phyloP scores from a whole-genome alignment of 1,284 basidiomycete species.

The Ustilago xerochloae region DNA sequence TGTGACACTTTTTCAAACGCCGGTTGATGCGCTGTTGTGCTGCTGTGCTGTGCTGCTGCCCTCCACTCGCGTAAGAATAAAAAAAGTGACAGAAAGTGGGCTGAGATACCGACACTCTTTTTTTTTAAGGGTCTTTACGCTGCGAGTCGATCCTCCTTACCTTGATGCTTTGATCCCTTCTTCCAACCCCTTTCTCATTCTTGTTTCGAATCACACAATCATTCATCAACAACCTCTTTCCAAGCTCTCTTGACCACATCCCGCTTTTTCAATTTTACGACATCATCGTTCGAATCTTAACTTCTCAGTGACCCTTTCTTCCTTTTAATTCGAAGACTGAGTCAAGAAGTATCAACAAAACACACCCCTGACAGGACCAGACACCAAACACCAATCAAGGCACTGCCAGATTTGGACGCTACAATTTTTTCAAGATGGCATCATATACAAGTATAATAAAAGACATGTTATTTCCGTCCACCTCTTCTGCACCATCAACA shows the following conservation, averaged over 20 bases:
- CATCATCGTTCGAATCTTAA: no score
- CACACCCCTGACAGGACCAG: background rate
- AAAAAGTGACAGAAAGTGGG: constrained; percentile 1
- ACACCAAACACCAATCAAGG: background rate
- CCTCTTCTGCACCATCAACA: background rate
- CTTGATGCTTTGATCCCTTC: background rate
- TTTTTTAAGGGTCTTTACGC: background rate
- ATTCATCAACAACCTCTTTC: no score
- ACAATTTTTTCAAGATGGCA: constrained; percentile 15
- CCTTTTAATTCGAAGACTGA: no score
- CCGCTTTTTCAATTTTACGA: no score
- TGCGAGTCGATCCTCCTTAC: no score
- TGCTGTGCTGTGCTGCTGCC: background rate
- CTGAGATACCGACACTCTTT: no score
- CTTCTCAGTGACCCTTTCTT: no score
- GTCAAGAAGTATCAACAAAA: no score
- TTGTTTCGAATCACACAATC: no score
- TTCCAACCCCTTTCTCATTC: background rate
- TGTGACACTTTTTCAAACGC: constrained; percentile 30
- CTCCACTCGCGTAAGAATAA: background rate
- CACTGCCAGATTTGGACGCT: background rate
- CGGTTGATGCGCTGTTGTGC: background rate
- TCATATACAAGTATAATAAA: constrained; percentile 25
- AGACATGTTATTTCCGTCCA: constrained; percentile 15
- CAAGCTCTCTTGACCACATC: no score